Base-by-base conservation (phyloP, 1,139 yeast genomes). In the Nakaseomyces nivariensis region DNA sequence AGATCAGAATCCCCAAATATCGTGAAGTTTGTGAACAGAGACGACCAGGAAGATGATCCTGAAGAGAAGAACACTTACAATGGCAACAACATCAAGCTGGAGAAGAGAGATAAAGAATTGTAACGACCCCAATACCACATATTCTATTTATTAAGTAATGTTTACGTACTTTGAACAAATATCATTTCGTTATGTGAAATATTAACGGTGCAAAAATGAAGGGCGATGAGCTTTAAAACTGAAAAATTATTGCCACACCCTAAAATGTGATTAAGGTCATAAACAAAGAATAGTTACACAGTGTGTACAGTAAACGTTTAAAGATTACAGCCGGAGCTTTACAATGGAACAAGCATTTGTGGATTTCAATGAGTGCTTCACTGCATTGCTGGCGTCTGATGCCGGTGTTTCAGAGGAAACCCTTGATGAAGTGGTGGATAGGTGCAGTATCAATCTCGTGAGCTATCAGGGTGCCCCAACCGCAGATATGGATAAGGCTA, bases 11-110 rank as follows among this genome's bases (percentile, higher is more conserved):
- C 67, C 2, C 66, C 67, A 27, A 63, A 63, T 45, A 58, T 62
- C 38, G 56, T 52, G 34, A 59, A 60, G 40, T 59, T 62, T 48
- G 53, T 56, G 10, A 58, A 56, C 46, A 49, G 52, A n/a, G 56
- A 55, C 25, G 58, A 58, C 36, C 56, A 63, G 38, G 61, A 61
- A 29, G 56, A 56, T 9, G 60, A 59, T 5, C 54, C 53, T 11
- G 66, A 64, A 10, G 73, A 72, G 44, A 63, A 72, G 37, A 57
- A 63, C 13, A 72, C 77, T 1, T 75, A 75, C 55, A 75, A 75
- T 55, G 79, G 80, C 3, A 75, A 75, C 56, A 71, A 69, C 22
- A 57, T 73, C 17, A 70, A 68, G 48, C 54, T 75, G 47, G 76
- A 75, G 52, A 77, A 74, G 53, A 72, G 31, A 9, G 31, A 29